These are phyloP conservation scores for Zizania palustris DNA, from an alignment of 202 grass and related monocot species.

Conservation along the genomic window DNA sequence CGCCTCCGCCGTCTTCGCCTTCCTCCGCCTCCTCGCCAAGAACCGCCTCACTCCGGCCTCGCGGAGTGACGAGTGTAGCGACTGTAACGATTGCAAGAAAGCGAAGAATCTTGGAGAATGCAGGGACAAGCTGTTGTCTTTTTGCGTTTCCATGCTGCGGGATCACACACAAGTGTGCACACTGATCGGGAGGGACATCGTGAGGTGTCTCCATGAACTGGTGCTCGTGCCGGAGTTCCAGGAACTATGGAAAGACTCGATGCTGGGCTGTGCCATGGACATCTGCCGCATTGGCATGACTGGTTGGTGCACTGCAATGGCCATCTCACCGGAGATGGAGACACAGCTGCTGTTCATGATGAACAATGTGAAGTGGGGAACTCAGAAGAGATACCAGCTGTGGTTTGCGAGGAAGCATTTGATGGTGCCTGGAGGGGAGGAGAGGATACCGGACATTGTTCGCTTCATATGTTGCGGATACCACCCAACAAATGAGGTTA, in stretches of 20 bases:
- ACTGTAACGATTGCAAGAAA: constrained; percentile 36
- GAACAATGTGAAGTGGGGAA: constrained; percentile 78
- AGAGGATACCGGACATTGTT: constrained; percentile 69
- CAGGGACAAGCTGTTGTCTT: constrained; percentile 56
- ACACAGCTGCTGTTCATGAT: constrained; percentile 76
- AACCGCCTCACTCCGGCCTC: constrained; percentile 43
- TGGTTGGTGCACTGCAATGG: constrained; percentile 44
- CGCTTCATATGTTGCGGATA: constrained; percentile 77
- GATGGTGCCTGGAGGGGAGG: constrained; percentile 66
- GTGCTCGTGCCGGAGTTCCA: constrained; percentile 69
- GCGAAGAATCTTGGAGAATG: constrained; percentile 49
- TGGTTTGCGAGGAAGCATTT: constrained; percentile 84
- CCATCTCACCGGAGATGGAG: constrained; percentile 76
- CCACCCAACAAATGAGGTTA: constrained; percentile 68
- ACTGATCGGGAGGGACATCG: constrained; percentile 71
- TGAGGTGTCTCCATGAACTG: constrained; percentile 79
- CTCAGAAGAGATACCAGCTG: constrained; percentile 76
- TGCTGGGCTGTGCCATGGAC: constrained; percentile 17
- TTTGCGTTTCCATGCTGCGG: constrained; percentile 56
- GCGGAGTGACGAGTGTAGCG: constrained; percentile 16
- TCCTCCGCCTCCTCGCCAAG: constrained; percentile 54
- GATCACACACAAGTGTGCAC: constrained; percentile 53
- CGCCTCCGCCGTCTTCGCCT: constrained; percentile 53
- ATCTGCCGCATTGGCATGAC: constrained; percentile 46
- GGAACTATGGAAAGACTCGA: constrained; percentile 60